phyloP scores from a whole-genome alignment of 2,329 filamentous ascomycete genomes.

The Nigrograna mackinnonii region DNA sequence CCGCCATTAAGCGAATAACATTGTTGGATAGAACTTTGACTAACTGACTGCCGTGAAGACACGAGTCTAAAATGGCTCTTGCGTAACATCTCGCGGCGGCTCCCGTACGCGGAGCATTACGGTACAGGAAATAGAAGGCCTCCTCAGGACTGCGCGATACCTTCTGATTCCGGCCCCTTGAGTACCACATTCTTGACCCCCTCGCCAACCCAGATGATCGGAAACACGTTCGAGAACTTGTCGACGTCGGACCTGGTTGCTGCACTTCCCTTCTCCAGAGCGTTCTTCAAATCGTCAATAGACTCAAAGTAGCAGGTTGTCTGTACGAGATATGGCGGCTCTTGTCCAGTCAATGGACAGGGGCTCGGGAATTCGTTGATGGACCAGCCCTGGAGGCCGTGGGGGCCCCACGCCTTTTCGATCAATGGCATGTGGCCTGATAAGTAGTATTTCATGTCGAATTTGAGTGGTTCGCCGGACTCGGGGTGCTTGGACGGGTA shows the following conservation, averaged over 20 bases:
- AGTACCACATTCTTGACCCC: constrained; percentile 1
- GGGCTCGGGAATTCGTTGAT: constrained; percentile 17
- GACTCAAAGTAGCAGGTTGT: constrained; percentile 13
- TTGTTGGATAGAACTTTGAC: too few relatives aligned
- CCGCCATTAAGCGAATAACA: too few relatives aligned
- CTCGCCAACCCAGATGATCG: constrained; percentile 16
- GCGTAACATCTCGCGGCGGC: too few relatives aligned
- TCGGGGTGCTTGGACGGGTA: constrained; percentile 38
- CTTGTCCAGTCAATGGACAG: constrained; percentile 15
- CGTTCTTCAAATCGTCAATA: constrained; percentile 12
- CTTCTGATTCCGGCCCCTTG: constrained; percentile 1
- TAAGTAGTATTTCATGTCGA: constrained; percentile 53
- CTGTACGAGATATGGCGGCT: constrained; percentile 16
- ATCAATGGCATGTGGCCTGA: constrained; percentile 48
- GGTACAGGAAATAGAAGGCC: too few relatives aligned
- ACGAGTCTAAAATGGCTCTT: too few relatives aligned
- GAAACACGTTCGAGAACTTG: constrained; percentile 19
- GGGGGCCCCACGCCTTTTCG: constrained; percentile 35
- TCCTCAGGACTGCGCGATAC: constrained; percentile 3
- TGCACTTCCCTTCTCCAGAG: constrained; percentile 11
- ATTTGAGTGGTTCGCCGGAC: constrained; percentile 31
- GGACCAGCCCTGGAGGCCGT: constrained; percentile 37
- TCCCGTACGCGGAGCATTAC: too few relatives aligned
- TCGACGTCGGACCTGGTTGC: constrained; percentile 13
- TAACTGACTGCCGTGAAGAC: too few relatives aligned